Conservation (phyloP, 176 grass and related monocot genomes). For the Triticum timopheevii region DNA sequence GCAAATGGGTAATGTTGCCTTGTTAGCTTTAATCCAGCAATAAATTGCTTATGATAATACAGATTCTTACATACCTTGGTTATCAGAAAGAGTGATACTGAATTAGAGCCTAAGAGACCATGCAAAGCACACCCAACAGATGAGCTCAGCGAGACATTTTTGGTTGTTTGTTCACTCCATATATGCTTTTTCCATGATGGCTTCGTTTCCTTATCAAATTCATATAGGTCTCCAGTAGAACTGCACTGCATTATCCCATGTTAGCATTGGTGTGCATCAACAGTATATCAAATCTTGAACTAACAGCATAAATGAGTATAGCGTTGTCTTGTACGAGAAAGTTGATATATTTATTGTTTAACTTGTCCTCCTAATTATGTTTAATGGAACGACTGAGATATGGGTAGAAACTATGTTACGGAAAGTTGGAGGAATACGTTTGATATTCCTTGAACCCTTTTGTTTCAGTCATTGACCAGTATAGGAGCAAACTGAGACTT, state of each 20-base stretch:
- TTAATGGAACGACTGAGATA: neutral
- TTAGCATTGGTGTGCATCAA: constrained; percentile 44
- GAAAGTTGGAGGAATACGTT: neutral
- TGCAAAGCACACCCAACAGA: constrained; percentile 69
- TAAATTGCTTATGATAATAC: neutral
- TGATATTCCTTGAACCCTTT: constrained; percentile 1
- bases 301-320: constrained; percentile 12
- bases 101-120: constrained; percentile 64
- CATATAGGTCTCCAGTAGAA: constrained; percentile 83
- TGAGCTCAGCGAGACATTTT: constrained; percentile 61
- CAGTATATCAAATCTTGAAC: constrained; percentile 12
- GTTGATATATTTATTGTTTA: constrained; percentile 12
- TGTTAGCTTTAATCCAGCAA: constrained; percentile 1
- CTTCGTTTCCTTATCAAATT: constrained; percentile 84
- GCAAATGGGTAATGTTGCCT: neutral
- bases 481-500: no score
- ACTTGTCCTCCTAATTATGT: neutral
- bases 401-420: neutral
- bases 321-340: neutral
- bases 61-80: constrained; percentile 63
- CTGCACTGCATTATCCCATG: constrained; percentile 59
- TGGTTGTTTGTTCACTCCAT: constrained; percentile 57
- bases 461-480: neutral
- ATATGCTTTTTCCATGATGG: constrained; percentile 98
- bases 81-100: constrained; percentile 92